Percentiles rank a stretch among this genome's conserved stretches.
These are phyloP conservation scores for Botryotinia convoluta DNA, from an alignment of 2,329 filamentous ascomycete genomes.

Conservation along the genomic window DNA sequence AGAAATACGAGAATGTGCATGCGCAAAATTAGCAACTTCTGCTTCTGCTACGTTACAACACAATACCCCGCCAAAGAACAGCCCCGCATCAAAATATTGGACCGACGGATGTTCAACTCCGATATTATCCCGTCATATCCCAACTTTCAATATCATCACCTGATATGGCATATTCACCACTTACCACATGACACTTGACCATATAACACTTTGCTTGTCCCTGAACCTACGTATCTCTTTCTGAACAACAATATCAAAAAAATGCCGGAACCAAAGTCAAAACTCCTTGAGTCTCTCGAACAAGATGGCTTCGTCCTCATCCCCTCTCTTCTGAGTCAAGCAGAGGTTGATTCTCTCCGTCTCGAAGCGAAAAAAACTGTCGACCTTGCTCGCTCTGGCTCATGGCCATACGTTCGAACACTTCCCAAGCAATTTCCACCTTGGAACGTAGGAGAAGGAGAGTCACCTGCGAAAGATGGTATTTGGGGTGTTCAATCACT, in stretches of 20 bases:
- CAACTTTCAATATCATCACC: not conserved
- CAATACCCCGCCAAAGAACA: not conserved
- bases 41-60: slow-evolving; percentile 9
- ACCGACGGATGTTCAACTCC: slow-evolving; percentile 5
- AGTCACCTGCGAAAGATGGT: slow-evolving; percentile 47
- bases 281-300: slow-evolving; percentile 48
- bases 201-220: not conserved
- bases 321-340: slow-evolving; percentile 57
- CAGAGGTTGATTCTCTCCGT: slow-evolving; percentile 58
- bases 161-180: slow-evolving; percentile 4
- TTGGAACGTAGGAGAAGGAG: slow-evolving; percentile 54
- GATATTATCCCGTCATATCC: slow-evolving; percentile 2
- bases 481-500: slow-evolving; percentile 92
- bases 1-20: not conserved
- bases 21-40: not conserved
- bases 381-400: slow-evolving; percentile 60
- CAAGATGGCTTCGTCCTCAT: slow-evolving; percentile 75
- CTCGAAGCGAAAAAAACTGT: slow-evolving; percentile 57
- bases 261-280: slow-evolving; percentile 29
- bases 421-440: slow-evolving; percentile 90
- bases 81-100: slow-evolving; percentile 6
- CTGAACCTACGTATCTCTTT: not conserved
- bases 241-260: not conserved
- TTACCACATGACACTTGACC: not conserved
- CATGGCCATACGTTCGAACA: slow-evolving; percentile 80